Evolutionary conservation across 768 basidiomycete genomes (phyloP).

Genomic region (Candolleomyces efflorescens): DNA sequence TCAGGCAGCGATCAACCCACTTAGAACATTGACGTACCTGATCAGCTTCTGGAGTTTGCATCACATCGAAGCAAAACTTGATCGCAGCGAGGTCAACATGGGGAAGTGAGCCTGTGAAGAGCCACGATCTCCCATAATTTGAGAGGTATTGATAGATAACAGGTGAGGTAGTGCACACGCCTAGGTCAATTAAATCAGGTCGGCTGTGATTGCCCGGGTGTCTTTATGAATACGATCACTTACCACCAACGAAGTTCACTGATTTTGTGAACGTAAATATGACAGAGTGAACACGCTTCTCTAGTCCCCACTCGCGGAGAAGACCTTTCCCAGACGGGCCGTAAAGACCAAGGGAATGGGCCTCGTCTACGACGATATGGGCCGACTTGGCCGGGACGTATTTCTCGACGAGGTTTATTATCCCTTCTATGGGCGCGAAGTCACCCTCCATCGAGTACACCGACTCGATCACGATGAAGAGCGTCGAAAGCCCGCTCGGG

Average conservation of each 20-base stretch:
- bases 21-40: not conserved
- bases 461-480: not conserved
- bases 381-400: not conserved
- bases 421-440: not conserved
- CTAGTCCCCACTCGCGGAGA: not conserved
- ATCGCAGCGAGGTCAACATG: not conserved
- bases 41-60: not conserved
- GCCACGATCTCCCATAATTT: not conserved
- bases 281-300: not conserved
- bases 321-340: not conserved
- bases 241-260: not conserved
- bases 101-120: not conserved
- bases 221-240: not conserved
- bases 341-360: not conserved
- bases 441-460: not conserved
- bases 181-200: not conserved
- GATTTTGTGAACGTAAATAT: not conserved
- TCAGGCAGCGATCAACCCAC: not conserved
- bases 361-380: not conserved
- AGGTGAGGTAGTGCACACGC: not conserved
- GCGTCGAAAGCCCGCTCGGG: not conserved
- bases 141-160: not conserved
- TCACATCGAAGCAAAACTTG: not conserved
- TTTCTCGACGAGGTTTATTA: not conserved
- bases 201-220: not conserved